Evolutionary conservation across 805 yeast genomes (phyloP).

Genomic region (Barnettozyma sp.): DNA sequence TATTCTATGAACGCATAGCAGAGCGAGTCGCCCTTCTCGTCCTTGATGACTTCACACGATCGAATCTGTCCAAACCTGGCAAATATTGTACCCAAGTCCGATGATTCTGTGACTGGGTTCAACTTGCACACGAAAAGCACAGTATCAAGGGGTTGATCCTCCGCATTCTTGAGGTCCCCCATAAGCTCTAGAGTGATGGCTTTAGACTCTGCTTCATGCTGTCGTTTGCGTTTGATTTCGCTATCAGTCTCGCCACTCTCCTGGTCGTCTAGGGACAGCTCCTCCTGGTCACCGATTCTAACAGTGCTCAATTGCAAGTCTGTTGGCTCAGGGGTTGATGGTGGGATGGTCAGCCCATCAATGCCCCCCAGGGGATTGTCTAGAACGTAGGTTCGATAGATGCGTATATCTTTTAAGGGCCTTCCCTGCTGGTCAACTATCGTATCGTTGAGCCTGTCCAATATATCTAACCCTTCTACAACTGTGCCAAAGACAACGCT

Average conservation of each 20-base stretch:
- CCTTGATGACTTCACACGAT: constrained; percentile 46
- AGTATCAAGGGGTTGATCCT: constrained; percentile 52
- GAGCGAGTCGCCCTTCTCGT: constrained; percentile 39
- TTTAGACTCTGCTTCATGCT: constrained; percentile 39
- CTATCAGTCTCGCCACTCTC: constrained; percentile 24
- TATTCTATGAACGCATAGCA: constrained; percentile 63
- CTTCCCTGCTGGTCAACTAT: constrained; percentile 33
- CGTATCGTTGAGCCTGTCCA: constrained; percentile 38
- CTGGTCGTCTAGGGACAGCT: constrained; percentile 14
- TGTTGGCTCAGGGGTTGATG: constrained; percentile 32
- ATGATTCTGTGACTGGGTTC: constrained; percentile 54
- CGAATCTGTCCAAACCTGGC: constrained; percentile 52
- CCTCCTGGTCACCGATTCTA: constrained; percentile 22
- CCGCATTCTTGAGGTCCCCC: constrained; percentile 56
- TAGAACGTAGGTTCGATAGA: constrained; percentile 42
- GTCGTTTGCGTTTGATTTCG: constrained; percentile 22
- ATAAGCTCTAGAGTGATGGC: constrained; percentile 57
- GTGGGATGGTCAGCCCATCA: constrained; percentile 19
- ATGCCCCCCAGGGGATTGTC: constrained; percentile 48
- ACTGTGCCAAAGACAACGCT: constrained; percentile 42
- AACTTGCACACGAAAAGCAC: constrained; percentile 57
- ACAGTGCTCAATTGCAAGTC: constrained; percentile 29
- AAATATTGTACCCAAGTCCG: constrained; percentile 49
- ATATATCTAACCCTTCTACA: constrained; percentile 41
- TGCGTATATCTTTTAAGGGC: constrained; percentile 45